Base-by-base conservation (phyloP, 2,329 filamentous ascomycete genomes). In the Chaetoscypha palmicola region DNA sequence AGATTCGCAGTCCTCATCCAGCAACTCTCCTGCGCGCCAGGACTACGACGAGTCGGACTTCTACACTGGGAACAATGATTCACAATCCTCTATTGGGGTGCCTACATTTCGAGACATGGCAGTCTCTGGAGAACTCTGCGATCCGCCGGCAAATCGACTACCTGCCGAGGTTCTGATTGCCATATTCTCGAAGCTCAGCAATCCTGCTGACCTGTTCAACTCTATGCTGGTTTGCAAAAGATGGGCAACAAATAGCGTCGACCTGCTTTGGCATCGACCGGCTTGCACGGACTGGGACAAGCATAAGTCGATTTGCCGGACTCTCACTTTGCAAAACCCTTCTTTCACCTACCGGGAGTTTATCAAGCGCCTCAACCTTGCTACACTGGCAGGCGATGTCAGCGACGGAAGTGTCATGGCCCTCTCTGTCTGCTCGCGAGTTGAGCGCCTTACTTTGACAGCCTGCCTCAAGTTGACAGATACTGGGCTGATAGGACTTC, bases 31-130 rank as follows among this genome's bases (percentile, higher is more conserved):
- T 34, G 78, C 76, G 79, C 83, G 58, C 41, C 79, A 79, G 62
- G 84, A 88, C 60, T 88, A 94, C 66, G 85, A 90, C 61, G 91
- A 96, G 67, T 94, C 89, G 55, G 91, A 96, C 67, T 95, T 92
- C 66, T 92, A 92, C 65, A 83, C 85, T 62, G 77, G 76, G 45
- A 83, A 85, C 58, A 95, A 96, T 68, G 91, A 96, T 68, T 96
- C 91, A 3, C 78, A 92, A 63, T 96, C 91, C 1, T 96, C 91
- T 1, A 76, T 96, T 45, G 89, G 88, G 41, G 79, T 88, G 24
- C 84, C 85, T 35, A 83, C 84, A 48, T 75, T 88, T 47, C 81
- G 81, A 59, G 84, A 88, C 58, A 83, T 81, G 76, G 81, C 75
- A 61, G 79, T 79, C 51, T 74, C 74, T 56, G 77, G 80, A 55